These are phyloP conservation scores for Penicillium diatomitis DNA, from an alignment of 495 filamentous ascomycete species.

Conservation along the genomic window DNA sequence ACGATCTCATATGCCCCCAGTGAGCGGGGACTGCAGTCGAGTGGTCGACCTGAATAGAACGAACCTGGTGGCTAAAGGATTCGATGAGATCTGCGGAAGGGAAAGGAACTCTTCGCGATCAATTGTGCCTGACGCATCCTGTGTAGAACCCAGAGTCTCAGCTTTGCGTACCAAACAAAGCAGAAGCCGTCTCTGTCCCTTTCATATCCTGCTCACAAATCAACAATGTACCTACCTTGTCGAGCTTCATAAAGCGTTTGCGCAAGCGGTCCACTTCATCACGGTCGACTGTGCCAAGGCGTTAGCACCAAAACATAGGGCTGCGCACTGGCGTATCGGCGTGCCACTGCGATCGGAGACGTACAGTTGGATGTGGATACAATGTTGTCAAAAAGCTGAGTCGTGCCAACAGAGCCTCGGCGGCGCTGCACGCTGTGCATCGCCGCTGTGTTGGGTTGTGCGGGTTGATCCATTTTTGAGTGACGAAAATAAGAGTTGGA, in stretches of 20 bases:
- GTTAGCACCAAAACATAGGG: conserved; percentile 10
- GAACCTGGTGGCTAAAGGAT: conserved; percentile 89
- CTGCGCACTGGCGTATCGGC: background rate
- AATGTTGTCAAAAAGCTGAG: conserved; percentile 86
- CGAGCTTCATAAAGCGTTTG: conserved; percentile 98
- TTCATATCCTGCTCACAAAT: too few species aligned
- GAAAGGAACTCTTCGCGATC: conserved; percentile 98
- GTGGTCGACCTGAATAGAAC: conserved; percentile 1
- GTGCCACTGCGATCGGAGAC: conserved; percentile 12
- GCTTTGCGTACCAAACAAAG: background rate
- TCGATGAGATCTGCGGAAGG: conserved; percentile 93
- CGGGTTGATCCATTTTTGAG: conserved; percentile 26
- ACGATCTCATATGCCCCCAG: background rate
- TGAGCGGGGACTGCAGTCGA: too few species aligned
- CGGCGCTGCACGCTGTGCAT: conserved; percentile 42
- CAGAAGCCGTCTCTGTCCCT: too few species aligned
- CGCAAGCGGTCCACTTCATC: conserved; percentile 92
- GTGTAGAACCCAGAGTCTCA: conserved; percentile 1
- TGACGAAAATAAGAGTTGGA: conserved; percentile 1
- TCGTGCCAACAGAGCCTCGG: conserved; percentile 63
- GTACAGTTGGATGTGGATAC: conserved; percentile 93
- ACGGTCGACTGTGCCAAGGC: conserved; percentile 62
- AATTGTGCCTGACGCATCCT: conserved; percentile 97
- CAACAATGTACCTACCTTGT: conserved; percentile 54
- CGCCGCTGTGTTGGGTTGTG: conserved; percentile 40